Evolutionary conservation across 2,329 filamentous ascomycete species (phyloP).

Genomic region (Incumbomyces lentus): DNA sequence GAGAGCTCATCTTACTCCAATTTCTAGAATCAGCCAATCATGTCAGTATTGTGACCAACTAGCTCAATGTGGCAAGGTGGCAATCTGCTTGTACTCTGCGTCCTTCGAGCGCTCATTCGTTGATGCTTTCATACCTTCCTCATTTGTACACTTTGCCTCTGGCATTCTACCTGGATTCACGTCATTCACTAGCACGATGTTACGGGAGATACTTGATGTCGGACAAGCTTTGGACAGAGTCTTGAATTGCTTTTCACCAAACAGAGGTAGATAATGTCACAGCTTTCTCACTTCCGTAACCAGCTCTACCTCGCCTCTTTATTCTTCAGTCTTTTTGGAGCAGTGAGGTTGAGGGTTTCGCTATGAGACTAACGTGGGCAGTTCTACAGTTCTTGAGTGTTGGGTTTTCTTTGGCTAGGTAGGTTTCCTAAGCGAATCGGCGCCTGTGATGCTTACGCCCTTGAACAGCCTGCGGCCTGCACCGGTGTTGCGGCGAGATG

Average conservation of each 20-base stretch:
- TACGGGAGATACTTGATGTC: neutral
- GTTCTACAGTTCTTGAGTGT: conserved; percentile 5
- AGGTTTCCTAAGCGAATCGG: neutral
- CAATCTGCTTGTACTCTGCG: too few species aligned
- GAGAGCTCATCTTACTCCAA: too few species aligned
- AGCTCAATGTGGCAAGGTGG: too few species aligned
- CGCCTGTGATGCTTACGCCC: neutral
- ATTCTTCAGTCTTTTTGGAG: neutral
- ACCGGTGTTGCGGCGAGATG: conserved; percentile 8
- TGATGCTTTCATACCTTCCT: neutral
- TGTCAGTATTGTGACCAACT: too few species aligned
- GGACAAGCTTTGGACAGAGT: conserved; percentile 1
- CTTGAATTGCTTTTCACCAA: conserved; percentile 1
- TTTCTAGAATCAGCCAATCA: too few species aligned
- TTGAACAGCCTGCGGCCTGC: neutral
- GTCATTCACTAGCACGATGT: conserved; percentile 2
- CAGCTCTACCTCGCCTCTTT: neutral
- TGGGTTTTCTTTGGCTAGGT: conserved; percentile 3
- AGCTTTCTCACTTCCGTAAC: neutral
- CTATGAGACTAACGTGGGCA: conserved; percentile 1
- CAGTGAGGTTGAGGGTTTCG: neutral
- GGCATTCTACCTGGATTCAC: neutral
- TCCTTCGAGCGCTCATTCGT: neutral
- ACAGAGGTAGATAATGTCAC: conserved; percentile 4
- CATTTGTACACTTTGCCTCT: neutral